phyloP scores from a whole-genome alignment of 2,329 filamentous ascomycete genomes.

The Botrytis byssoidea region DNA sequence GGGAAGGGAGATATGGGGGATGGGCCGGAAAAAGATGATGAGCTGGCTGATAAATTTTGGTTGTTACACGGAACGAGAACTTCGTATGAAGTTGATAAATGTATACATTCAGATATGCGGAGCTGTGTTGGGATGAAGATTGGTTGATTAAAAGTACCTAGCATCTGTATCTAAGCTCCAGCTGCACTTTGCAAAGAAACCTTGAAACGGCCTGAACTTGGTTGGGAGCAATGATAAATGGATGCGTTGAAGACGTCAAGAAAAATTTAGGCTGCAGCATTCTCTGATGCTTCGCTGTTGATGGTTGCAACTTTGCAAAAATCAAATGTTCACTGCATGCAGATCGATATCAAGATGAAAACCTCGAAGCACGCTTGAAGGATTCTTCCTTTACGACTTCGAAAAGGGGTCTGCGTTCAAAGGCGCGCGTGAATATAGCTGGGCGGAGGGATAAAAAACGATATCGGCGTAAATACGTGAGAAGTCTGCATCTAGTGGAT shows the following conservation, averaged over 20 bases:
- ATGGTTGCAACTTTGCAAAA: slow-evolving; percentile 22
- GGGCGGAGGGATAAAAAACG: neutral
- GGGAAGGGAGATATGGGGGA: slow-evolving; percentile 16
- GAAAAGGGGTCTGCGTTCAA: slow-evolving; percentile 11
- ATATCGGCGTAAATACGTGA: neutral
- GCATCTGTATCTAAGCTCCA: slow-evolving; percentile 11
- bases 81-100: neutral
- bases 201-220: slow-evolving; percentile 8
- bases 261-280: slow-evolving; percentile 17
- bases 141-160: slow-evolving; percentile 7
- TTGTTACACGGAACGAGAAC: slow-evolving; percentile 10
- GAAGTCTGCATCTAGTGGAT: slow-evolving; percentile 1
- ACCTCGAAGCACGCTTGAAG: neutral
- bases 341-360: neutral
- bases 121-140: slow-evolving; percentile 15
- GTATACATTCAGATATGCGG: slow-evolving; percentile 16
- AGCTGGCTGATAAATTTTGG: slow-evolving; percentile 9
- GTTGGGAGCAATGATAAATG: slow-evolving; percentile 4
- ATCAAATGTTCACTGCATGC: neutral
- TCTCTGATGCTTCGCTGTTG: neutral
- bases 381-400: slow-evolving; percentile 20
- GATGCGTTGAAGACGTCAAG: neutral
- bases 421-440: slow-evolving; percentile 3
- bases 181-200: neutral
- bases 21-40: slow-evolving; percentile 7